phyloP scores from a whole-genome alignment of 2,329 filamentous ascomycete species.

The Rhexocercosporidium sp. region DNA sequence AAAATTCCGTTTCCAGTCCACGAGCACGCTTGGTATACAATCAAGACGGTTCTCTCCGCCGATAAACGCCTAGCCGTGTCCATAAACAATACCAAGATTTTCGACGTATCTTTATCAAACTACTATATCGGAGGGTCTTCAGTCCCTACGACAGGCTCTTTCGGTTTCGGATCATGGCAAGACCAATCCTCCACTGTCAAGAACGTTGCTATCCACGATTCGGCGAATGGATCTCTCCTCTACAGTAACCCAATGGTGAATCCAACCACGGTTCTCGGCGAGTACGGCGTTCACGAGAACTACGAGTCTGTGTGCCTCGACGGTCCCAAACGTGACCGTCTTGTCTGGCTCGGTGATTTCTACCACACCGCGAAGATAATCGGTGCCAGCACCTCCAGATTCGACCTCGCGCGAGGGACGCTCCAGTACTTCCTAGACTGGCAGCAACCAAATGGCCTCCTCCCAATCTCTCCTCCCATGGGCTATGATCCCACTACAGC shows the following conservation, averaged over 20 bases:
- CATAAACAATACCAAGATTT: conserved; percentile 35
- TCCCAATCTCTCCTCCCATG: too few relatives aligned
- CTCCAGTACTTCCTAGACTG: conserved; percentile 42
- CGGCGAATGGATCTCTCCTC: conserved; percentile 40
- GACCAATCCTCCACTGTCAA: conserved; percentile 46
- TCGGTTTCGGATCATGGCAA: conserved; percentile 49
- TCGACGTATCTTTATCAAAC: conserved; percentile 16
- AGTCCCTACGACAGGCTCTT: conserved; percentile 41
- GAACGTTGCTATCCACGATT: conserved; percentile 42
- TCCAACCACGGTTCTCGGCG: conserved; percentile 18
- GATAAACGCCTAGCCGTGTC: conserved; percentile 39
- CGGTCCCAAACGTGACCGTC: conserved; percentile 48
- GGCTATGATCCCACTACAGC: too few relatives aligned
- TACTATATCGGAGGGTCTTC: conserved; percentile 21
- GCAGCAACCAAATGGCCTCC: conserved; percentile 28
- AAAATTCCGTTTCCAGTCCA: conserved; percentile 37
- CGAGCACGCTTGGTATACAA: conserved; percentile 46
- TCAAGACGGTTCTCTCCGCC: conserved; percentile 43
- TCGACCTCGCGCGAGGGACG: conserved; percentile 44
- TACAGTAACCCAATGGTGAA: conserved; percentile 43
- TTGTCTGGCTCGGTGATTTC: conserved; percentile 51
- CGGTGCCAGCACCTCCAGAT: conserved; percentile 43
- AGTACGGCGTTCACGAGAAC: conserved; percentile 46
- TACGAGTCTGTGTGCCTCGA: conserved; percentile 47
- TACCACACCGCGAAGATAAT: conserved; percentile 48